Conservation (phyloP, 495 filamentous ascomycete species). For the Haplographium delicatum region DNA sequence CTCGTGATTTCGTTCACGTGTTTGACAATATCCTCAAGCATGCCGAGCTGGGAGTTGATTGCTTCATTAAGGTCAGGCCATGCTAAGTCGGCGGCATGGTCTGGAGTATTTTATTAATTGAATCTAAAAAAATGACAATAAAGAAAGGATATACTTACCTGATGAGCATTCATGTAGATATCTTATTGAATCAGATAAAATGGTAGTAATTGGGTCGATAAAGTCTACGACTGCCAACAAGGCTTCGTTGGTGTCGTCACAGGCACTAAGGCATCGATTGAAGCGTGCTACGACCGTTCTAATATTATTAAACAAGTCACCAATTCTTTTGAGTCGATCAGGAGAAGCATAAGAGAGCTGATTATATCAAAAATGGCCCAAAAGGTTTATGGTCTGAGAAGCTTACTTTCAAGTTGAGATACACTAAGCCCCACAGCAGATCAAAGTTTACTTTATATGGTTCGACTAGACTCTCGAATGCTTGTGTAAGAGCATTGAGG, state of each 20-base stretch:
- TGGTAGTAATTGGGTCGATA: background rate
- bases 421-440: background rate
- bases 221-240: background rate
- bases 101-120: background rate
- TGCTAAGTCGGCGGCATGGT: background rate
- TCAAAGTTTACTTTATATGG: background rate
- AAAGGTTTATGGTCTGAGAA: no score
- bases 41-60: background rate
- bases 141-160: background rate
- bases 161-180: background rate
- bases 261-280: slow-evolving; percentile 2
- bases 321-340: background rate
- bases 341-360: background rate
- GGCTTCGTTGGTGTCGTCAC: background rate
- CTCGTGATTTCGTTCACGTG: slow-evolving; percentile 4
- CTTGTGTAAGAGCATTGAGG: background rate
- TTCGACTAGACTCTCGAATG: background rate
- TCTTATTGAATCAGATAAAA: background rate
- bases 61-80: background rate
- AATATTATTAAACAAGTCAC: background rate
- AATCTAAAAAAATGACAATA: background rate
- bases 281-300: background rate
- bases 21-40: background rate
- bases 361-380: no score
- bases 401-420: slow-evolving; percentile 3